Conservation (phyloP, 495 filamentous ascomycete species). For the Xylaria scruposa region DNA sequence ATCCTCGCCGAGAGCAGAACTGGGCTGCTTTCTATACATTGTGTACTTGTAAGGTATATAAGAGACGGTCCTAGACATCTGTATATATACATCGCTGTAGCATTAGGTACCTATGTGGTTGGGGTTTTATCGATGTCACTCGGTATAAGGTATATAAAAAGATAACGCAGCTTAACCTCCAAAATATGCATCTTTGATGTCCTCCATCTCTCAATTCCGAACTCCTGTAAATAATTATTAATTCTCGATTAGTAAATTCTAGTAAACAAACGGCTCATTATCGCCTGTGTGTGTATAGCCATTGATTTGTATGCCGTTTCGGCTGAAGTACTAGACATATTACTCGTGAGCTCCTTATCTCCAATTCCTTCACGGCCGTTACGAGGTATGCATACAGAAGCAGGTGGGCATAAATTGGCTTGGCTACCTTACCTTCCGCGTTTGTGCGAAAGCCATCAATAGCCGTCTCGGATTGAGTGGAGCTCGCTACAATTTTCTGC, state of each 20-base stretch:
- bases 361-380: background rate
- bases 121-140: too few relatives aligned
- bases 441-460: constrained; percentile 34
- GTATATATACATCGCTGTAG: background rate
- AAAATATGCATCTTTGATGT: background rate
- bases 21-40: background rate
- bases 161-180: background rate
- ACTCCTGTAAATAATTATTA: background rate
- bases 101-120: too few relatives aligned
- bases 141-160: background rate
- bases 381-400: background rate
- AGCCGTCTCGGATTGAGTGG: constrained; percentile 28
- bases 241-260: background rate
- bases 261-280: background rate
- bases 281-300: too few relatives aligned
- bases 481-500: constrained; percentile 28
- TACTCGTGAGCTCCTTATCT: background rate
- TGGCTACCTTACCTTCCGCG: constrained; percentile 13
- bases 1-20: background rate
- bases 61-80: background rate
- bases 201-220: background rate
- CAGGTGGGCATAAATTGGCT: background rate
- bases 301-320: too few relatives aligned
- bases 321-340: too few relatives aligned
- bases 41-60: constrained; percentile 3